These are phyloP conservation scores for Leishmania tarentolae DNA, from an alignment of 208 protist species.

Conservation along the genomic window DNA sequence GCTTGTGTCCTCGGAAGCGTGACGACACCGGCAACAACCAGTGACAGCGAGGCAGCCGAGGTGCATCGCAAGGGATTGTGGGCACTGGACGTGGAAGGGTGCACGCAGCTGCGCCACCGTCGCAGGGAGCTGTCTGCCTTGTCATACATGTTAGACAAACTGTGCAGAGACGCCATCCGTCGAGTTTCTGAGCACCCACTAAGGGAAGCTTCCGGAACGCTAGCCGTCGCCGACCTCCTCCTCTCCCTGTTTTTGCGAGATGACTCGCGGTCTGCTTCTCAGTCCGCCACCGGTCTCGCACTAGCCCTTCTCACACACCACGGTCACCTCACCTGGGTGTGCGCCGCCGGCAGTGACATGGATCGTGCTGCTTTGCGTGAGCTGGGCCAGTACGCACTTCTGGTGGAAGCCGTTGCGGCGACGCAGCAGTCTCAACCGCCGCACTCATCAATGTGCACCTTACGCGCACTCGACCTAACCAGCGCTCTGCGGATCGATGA, in stretches of 20 bases:
- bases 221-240: constrained; percentile 20
- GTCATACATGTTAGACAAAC: background rate
- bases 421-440: background rate
- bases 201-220: background rate
- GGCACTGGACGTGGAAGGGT: constrained; percentile 54
- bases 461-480: constrained; percentile 53
- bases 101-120: constrained; percentile 31
- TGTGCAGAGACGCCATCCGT: background rate
- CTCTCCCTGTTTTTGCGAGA: constrained; percentile 15
- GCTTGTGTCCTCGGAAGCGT: constrained; percentile 34
- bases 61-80: constrained; percentile 7
- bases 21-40: background rate
- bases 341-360: constrained; percentile 41
- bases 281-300: constrained; percentile 32
- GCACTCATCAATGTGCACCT: constrained; percentile 16
- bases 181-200: background rate
- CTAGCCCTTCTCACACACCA: constrained; percentile 32
- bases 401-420: constrained; percentile 26
- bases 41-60: background rate
- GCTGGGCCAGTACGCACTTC: constrained; percentile 41
- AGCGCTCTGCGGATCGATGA: constrained; percentile 38
- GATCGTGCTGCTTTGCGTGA: constrained; percentile 40
- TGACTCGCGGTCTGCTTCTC: background rate
- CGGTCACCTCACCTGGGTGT: constrained; percentile 33
- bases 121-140: background rate